Conservation (phyloP, 768 basidiomycete species). For the Pleurotus salmoneostramineus region DNA sequence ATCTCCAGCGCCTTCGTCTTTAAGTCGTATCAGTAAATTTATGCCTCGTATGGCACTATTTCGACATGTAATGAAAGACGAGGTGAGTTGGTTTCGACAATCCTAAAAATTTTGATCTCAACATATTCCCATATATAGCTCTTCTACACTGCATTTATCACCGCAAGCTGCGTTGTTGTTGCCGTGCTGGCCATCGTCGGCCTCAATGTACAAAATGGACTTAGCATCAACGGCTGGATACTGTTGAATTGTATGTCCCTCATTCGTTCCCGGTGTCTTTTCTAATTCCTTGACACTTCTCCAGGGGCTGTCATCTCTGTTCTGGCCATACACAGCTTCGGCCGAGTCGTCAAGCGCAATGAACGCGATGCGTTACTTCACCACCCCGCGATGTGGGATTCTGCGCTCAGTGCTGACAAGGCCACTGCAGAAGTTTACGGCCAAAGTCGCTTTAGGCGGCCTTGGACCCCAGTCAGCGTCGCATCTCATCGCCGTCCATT, state of each 20-base stretch:
- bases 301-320: slow-evolving; percentile 54
- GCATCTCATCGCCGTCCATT: slow-evolving; percentile 1
- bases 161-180: slow-evolving; percentile 42
- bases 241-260: slow-evolving; percentile 44
- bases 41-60: slow-evolving; percentile 53
- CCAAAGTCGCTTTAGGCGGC: neutral
- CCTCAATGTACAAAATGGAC: slow-evolving; percentile 38
- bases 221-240: slow-evolving; percentile 50
- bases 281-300: slow-evolving; percentile 7
- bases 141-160: slow-evolving; percentile 51
- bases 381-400: slow-evolving; percentile 39
- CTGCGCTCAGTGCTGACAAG: slow-evolving; percentile 24
- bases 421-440: slow-evolving; percentile 11
- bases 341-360: slow-evolving; percentile 55
- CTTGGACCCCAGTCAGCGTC: slow-evolving; percentile 7
- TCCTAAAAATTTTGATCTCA: neutral
- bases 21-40: slow-evolving; percentile 42
- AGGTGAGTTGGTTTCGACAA: slow-evolving; percentile 35
- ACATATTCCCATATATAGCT: slow-evolving; percentile 27
- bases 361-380: slow-evolving; percentile 54
- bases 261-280: neutral
- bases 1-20: slow-evolving; percentile 25
- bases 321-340: slow-evolving; percentile 55
- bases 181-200: slow-evolving; percentile 48
- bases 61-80: slow-evolving; percentile 54